phyloP scores from a whole-genome alignment of 345 rosid genomes.

The Brassica rapa region DNA sequence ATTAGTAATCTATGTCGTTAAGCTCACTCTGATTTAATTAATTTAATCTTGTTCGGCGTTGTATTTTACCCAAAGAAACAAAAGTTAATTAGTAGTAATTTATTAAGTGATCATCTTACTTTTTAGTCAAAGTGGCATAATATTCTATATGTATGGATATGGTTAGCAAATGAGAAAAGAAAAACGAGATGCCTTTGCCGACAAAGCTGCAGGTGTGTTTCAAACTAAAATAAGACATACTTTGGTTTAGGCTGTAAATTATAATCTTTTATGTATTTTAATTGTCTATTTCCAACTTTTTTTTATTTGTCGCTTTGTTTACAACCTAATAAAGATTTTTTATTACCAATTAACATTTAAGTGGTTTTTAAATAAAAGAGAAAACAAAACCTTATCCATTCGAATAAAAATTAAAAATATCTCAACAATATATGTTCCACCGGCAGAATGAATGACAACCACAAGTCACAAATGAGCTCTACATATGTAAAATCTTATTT shows the following conservation, averaged over 20 bases:
- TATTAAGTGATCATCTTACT: neutral
- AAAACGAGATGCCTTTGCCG: neutral
- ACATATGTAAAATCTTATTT: neutral
- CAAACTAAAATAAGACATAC: neutral
- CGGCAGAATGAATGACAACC: neutral
- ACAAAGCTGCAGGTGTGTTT: neutral
- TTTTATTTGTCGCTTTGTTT: neutral
- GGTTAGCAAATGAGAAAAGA: neutral
- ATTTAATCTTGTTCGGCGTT: neutral
- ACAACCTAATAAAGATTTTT: neutral
- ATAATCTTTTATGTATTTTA: neutral
- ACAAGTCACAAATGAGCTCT: neutral
- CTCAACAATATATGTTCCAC: neutral
- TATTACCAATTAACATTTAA: neutral
- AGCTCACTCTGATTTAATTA: constrained; percentile 12
- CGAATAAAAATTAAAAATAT: neutral
- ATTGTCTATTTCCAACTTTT: neutral
- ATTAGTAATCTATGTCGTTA: constrained; percentile 14
- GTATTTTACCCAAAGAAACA: neutral
- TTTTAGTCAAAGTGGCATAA: neutral
- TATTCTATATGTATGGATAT: neutral
- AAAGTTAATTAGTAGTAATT: neutral
- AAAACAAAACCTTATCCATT: neutral
- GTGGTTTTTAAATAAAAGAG: neutral
- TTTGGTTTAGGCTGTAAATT: neutral